Evolutionary conservation across 768 basidiomycete species (phyloP).

Genomic region (Suillus americanus): DNA sequence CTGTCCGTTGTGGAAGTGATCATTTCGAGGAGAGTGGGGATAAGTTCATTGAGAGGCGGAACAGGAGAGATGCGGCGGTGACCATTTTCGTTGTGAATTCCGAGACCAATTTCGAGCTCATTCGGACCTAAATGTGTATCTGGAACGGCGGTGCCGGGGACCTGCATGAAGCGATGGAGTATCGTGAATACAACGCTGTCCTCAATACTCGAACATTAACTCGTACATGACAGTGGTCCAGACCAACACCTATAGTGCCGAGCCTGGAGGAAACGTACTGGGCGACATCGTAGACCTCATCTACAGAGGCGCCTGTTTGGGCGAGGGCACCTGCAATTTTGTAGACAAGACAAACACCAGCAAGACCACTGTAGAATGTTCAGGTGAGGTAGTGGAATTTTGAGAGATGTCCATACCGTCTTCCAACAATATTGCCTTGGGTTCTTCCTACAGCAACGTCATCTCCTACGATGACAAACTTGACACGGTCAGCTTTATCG

Average conservation of each 20-base stretch:
- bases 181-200: not conserved
- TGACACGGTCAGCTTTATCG: constrained; percentile 62
- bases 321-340: constrained; percentile 89
- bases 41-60: constrained; percentile 67
- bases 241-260: constrained; percentile 81
- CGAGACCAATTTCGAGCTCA: constrained; percentile 88
- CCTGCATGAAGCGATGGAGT: constrained; percentile 38
- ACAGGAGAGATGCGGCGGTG: constrained; percentile 65
- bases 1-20: constrained; percentile 71
- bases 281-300: constrained; percentile 66
- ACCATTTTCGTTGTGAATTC: constrained; percentile 90
- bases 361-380: constrained; percentile 60
- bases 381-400: not conserved
- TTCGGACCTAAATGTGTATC: constrained; percentile 53
- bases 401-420: constrained; percentile 46
- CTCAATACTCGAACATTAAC: not conserved
- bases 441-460: constrained; percentile 84
- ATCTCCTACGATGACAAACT: constrained; percentile 83
- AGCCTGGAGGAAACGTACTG: constrained; percentile 65
- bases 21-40: constrained; percentile 68
- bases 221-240: constrained; percentile 85
- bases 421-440: constrained; percentile 82
- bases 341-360: constrained; percentile 82
- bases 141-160: constrained; percentile 70
- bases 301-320: constrained; percentile 59